phyloP scores from a whole-genome alignment of 805 yeast genomes.

The Candida sakaeoensis region DNA sequence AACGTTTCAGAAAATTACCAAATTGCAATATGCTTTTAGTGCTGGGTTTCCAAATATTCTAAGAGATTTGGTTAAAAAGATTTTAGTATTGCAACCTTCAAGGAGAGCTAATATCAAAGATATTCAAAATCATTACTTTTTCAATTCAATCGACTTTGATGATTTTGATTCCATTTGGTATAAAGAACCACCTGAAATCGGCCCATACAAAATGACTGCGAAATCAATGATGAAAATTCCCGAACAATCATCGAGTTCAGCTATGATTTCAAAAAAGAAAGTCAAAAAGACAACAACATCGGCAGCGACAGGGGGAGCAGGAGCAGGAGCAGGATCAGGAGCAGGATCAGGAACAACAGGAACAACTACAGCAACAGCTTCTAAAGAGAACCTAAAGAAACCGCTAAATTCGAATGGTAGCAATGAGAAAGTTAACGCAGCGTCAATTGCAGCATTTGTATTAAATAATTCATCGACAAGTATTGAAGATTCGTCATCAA shows the following conservation, averaged over 20 bases:
- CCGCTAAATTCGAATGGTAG: background rate
- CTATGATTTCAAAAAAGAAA: slow-evolving; percentile 9
- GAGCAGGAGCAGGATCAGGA: background rate
- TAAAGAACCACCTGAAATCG: slow-evolving; percentile 57
- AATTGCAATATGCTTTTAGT: slow-evolving; percentile 73
- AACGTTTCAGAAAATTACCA: slow-evolving; percentile 78
- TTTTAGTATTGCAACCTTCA: slow-evolving; percentile 70
- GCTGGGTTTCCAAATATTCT: slow-evolving; percentile 57
- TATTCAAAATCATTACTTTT: slow-evolving; percentile 71
- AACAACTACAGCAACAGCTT: background rate
- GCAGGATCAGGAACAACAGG: background rate
- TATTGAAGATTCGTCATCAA: slow-evolving; percentile 17
- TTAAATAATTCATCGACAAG: slow-evolving; percentile 26
- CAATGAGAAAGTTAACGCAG: slow-evolving; percentile 25
- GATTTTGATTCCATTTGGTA: slow-evolving; percentile 70
- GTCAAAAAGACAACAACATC: slow-evolving; percentile 6
- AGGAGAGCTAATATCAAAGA: slow-evolving; percentile 54
- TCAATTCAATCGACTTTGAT: slow-evolving; percentile 61
- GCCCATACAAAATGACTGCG: slow-evolving; percentile 72
- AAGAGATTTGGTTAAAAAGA: slow-evolving; percentile 60
- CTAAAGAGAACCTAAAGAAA: background rate
- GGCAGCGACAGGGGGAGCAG: background rate
- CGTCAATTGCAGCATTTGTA: slow-evolving; percentile 40
- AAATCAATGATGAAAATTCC: slow-evolving; percentile 78
- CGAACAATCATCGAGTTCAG: slow-evolving; percentile 14